Conservation (phyloP, 2,329 filamentous ascomycete species). For the Colletotrichum orchidophilum region DNA sequence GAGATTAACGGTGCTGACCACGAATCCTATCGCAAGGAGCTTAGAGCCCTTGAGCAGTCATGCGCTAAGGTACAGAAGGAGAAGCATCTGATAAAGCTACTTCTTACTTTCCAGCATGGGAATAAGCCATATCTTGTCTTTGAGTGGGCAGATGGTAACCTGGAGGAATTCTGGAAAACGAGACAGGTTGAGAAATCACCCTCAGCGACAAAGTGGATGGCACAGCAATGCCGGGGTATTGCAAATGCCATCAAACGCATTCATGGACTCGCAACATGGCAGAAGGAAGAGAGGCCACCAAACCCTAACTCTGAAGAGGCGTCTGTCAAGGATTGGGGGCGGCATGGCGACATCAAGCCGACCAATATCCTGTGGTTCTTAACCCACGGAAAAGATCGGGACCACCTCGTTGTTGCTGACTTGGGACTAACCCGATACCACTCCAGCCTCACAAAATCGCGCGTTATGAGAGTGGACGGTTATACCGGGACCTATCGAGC, state of each 20-base stretch:
- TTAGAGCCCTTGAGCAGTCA: background rate
- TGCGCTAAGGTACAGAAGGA: conserved; percentile 5
- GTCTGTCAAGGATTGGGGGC: conserved; percentile 5
- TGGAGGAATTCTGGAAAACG: conserved; percentile 22
- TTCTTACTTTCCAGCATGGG: conserved; percentile 28
- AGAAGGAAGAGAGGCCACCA: background rate
- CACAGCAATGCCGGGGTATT: conserved; percentile 16
- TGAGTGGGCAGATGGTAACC: conserved; percentile 35
- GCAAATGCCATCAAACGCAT: conserved; percentile 14
- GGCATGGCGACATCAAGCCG: conserved; percentile 28
- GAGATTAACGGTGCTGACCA: background rate
- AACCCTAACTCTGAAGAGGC: background rate
- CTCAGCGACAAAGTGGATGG: background rate
- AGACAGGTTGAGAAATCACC: background rate
- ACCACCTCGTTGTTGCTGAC: conserved; percentile 14
- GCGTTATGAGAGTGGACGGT: conserved; percentile 7
- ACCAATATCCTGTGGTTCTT: conserved; percentile 22
- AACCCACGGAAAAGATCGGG: background rate
- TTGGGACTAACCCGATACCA: conserved; percentile 19
- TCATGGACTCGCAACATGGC: conserved; percentile 9
- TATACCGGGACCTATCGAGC: conserved; percentile 16
- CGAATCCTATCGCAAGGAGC: conserved; percentile 8
- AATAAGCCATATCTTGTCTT: conserved; percentile 28
- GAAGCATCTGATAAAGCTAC: conserved; percentile 28
- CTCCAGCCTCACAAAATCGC: conserved; percentile 7